Percentiles rank a stretch among this genome's conserved stretches.
phyloP scores from a whole-genome alignment of 805 yeast genomes.

The Yarrowia hollandica region DNA sequence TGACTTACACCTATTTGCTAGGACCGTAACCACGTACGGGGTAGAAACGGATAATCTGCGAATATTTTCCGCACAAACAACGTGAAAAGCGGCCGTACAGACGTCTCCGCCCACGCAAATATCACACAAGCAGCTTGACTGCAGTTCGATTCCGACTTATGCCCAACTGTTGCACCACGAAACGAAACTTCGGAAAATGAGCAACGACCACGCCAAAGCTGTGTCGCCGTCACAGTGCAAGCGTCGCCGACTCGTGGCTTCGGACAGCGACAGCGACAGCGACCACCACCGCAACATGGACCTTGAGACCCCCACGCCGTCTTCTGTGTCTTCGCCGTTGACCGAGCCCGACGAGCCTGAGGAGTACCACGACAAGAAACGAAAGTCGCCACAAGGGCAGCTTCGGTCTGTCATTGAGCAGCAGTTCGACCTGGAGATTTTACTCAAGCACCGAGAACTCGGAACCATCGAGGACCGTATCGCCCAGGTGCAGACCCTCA shows the following conservation, averaged over 20 bases:
- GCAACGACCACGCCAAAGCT: conserved; percentile 6
- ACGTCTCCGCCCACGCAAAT: background rate
- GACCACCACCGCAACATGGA: conserved; percentile 21
- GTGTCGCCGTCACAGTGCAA: conserved; percentile 17
- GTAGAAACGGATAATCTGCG: background rate
- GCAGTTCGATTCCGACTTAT: conserved; percentile 28
- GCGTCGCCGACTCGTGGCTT: conserved; percentile 15
- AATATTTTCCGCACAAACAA: background rate
- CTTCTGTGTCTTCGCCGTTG: conserved; percentile 18
- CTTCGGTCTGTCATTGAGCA: conserved; percentile 31
- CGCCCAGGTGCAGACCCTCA: conserved; percentile 41
- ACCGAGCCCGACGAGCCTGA: conserved; percentile 24
- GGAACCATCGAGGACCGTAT: conserved; percentile 41
- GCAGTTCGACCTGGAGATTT: conserved; percentile 43
- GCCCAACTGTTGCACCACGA: conserved; percentile 4
- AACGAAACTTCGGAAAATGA: background rate
- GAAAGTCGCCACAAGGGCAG: background rate
- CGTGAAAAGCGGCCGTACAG: conserved; percentile 7
- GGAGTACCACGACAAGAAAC: conserved; percentile 17
- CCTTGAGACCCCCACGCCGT: conserved; percentile 16
- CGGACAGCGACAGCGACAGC: conserved; percentile 20
- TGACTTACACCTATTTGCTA: background rate
- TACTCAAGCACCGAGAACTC: conserved; percentile 43
- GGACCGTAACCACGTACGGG: background rate
- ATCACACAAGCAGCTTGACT: background rate